Evolutionary conservation across 345 rosid species (phyloP), one percentile per base, ranked within the genome.

Genomic region (Cardamine chenopodiifolia): DNA sequence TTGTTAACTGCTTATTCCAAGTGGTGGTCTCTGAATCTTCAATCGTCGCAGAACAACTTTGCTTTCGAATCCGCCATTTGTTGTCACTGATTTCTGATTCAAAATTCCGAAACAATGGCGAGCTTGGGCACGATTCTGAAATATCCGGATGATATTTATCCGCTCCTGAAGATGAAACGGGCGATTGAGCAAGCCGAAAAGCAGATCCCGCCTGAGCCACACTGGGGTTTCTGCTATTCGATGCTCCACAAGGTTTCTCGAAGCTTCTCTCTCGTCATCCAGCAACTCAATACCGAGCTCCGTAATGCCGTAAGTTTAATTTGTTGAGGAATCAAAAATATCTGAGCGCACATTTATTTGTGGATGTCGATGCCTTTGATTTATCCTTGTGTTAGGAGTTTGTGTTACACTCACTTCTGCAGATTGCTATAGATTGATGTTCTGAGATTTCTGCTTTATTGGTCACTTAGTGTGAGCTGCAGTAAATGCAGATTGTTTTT

Each of bases 231-330:
- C 77, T 92, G 96, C 78, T 95, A 92, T 74, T 71, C 93, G 3
- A 90, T 92, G 96, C 96, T 95, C 58, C 94, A 83, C 65, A 92
- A 90, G 80, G 98, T 95, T 37, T 92, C 98, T 75, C 87, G 96
- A 2, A 90, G 96, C 85, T 95, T 95, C 53, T 87, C 80, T 50
- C 86, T 92, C 73, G 98, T 92, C 44, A 90, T 95, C 60, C 99
- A 92, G 75, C 99, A 95, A 86, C 92, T 95, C 4, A 86, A 79
- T 15, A 28, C 90, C 55, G 83, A 92, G 47, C 96, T 92, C 20
- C 92, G 96, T 18, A 83, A 95, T 75, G 98, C 96, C 20, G 99
- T 95, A 82, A 81, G 87, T 73, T 39, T 28, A 39, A 28, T 39
- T 53, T 58, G 31, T 62, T 48, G 39, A 53, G 49, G 59, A 76